These are phyloP conservation scores for Sugiyamaella mastotermitis DNA, from an alignment of 805 yeast species.

Conservation along the genomic window DNA sequence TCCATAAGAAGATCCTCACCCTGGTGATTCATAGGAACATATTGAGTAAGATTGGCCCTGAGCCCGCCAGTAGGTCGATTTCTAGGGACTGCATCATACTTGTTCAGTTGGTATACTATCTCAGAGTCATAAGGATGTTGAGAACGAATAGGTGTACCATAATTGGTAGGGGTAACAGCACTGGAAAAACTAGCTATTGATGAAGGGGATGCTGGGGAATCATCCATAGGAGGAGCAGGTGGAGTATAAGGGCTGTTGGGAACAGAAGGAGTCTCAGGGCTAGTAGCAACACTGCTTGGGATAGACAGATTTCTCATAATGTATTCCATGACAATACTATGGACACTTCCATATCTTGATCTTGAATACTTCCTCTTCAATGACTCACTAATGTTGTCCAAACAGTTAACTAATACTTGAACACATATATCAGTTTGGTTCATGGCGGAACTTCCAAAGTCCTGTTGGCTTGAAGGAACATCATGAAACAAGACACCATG, in stretches of 20 bases:
- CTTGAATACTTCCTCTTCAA: conserved; percentile 18
- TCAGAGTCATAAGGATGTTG: too few relatives aligned
- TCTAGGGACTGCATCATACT: too few relatives aligned
- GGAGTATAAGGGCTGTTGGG: not conserved
- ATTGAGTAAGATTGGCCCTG: too few relatives aligned
- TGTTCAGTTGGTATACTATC: too few relatives aligned
- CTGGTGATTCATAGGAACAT: too few relatives aligned
- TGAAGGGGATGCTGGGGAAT: conserved; percentile 3
- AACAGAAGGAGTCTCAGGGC: conserved; percentile 7
- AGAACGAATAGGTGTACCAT: too few relatives aligned
- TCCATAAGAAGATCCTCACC: too few relatives aligned
- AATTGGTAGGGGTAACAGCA: too few relatives aligned
- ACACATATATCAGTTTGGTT: conserved; percentile 17
- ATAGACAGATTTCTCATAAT: not conserved
- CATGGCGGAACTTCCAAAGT: not conserved
- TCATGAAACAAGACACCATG: conserved; percentile 7
- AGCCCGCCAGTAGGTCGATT: too few relatives aligned
- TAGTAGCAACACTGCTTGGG: not conserved
- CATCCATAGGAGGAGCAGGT: not conserved
- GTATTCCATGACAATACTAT: conserved; percentile 2
- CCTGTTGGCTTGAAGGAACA: not conserved
- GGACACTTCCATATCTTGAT: conserved; percentile 8
- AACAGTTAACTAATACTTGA: conserved; percentile 14
- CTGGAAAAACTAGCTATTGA: too few relatives aligned
- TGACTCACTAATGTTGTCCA: conserved; percentile 12